Evolutionary conservation across 495 filamentous ascomycete species (phyloP), one percentile per base, ranked within the genome.

Genomic region (Tetracladium setigerum): DNA sequence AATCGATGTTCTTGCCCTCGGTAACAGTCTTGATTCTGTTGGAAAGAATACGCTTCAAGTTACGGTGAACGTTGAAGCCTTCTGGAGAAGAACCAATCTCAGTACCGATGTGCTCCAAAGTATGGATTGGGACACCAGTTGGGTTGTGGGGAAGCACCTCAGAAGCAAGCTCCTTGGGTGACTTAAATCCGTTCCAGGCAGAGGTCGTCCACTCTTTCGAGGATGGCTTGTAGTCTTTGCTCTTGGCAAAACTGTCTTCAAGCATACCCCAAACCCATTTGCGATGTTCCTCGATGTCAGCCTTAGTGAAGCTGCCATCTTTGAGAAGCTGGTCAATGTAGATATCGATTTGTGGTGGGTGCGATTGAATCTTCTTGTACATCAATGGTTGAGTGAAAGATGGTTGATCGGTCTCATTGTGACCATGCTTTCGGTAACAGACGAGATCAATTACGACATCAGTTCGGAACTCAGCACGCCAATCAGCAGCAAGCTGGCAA

Each of bases 181-280:
- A 92, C 75, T 96, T 97, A 80, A 98, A 98, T 31, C 76, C 90
- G 69, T 98, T 95, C 92, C 92, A 98, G 46, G 92, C 94, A 41
- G 89, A 95, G 5, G 92, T 95, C 53, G 95, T 80, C 92, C 92
- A 98, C 67, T 98, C 92, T 69, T 95, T 95, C 47, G 91, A 81
- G 34, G 84, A 91, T 16, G 92, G 89, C 69, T 95, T 86, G 66
- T 98, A 98, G 61, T 98, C 91, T 70, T 89, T 96, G 69, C 88
- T 94, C 63, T 91, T 86, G 53, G 89, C 77, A 67, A 97, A 98
- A 72, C 88, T 95, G 62, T 95, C 89, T 60, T 90, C 88, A 37
- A 98, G 72, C 91, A 97, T 97, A 53, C 87, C 87, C 92, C 94
- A 98, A 41, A 97, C 94, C 92, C 92, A 98, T 67, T 94, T 86